Conservation (phyloP, 2,329 filamentous ascomycete genomes). For the Botrytis aclada region DNA sequence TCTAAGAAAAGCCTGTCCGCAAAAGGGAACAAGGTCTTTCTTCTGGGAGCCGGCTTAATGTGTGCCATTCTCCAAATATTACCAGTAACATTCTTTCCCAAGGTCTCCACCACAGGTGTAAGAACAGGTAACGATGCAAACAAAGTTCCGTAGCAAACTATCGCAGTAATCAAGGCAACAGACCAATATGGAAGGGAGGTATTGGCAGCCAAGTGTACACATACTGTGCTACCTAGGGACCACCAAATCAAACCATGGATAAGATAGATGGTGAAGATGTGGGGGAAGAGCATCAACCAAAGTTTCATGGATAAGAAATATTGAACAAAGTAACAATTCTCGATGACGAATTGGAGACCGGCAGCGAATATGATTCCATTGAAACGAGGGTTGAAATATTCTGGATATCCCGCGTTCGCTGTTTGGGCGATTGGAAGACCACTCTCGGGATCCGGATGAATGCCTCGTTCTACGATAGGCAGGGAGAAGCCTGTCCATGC, state of each 20-base stretch:
- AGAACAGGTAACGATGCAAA: slow-evolving; percentile 24
- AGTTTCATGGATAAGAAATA: slow-evolving; percentile 42
- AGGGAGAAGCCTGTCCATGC: slow-evolving; percentile 22
- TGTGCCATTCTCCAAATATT: slow-evolving; percentile 24
- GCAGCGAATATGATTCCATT: slow-evolving; percentile 43
- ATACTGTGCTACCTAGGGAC: slow-evolving; percentile 32
- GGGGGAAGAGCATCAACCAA: slow-evolving; percentile 45
- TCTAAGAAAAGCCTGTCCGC: slow-evolving; percentile 18
- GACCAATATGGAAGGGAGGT: slow-evolving; percentile 32
- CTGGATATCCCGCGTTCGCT: slow-evolving; percentile 40
- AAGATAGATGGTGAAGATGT: slow-evolving; percentile 50
- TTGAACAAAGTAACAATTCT: slow-evolving; percentile 41
- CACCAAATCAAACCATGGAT: slow-evolving; percentile 43
- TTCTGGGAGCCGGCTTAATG: slow-evolving; percentile 18
- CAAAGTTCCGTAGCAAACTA: slow-evolving; percentile 9
- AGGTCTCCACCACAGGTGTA: slow-evolving; percentile 31
- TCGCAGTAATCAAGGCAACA: slow-evolving; percentile 5
- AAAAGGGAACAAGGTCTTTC: slow-evolving; percentile 23
- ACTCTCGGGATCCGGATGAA: slow-evolving; percentile 43
- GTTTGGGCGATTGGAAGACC: slow-evolving; percentile 41
- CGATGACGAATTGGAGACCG: slow-evolving; percentile 39
- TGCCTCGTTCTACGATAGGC: slow-evolving; percentile 41
- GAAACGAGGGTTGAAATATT: slow-evolving; percentile 44
- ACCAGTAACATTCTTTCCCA: slow-evolving; percentile 27
- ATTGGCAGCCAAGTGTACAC: slow-evolving; percentile 25